phyloP scores from a whole-genome alignment of 768 basidiomycete genomes.

The Tricholomella constricta region DNA sequence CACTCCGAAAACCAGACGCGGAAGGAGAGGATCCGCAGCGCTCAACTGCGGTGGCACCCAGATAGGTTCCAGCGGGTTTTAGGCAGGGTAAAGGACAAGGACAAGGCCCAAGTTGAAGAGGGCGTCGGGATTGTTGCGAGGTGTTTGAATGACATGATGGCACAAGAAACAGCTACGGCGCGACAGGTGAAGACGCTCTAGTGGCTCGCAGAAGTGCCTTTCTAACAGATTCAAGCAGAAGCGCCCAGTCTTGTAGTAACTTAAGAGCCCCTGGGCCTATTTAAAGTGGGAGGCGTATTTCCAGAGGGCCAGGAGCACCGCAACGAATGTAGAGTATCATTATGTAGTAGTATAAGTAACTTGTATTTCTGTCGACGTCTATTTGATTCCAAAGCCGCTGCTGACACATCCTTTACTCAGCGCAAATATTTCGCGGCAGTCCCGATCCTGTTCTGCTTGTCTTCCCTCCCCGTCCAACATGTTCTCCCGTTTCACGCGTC shows the following conservation, averaged over 20 bases:
- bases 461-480: conserved; percentile 33
- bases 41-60: conserved; percentile 80
- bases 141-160: conserved; percentile 67
- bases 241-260: conserved; percentile 2
- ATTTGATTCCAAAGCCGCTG: conserved; percentile 6
- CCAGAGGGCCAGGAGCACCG: background rate
- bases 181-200: conserved; percentile 9
- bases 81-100: conserved; percentile 50
- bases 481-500: conserved; percentile 56
- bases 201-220: background rate
- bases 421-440: conserved; percentile 10
- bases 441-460: background rate
- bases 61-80: conserved; percentile 69
- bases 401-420: conserved; percentile 10
- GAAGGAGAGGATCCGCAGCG: conserved; percentile 67
- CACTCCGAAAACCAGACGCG: conserved; percentile 61
- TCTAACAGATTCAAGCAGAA: background rate
- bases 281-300: too few species aligned
- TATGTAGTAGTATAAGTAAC: too few species aligned
- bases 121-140: conserved; percentile 67
- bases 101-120: conserved; percentile 56
- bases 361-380: conserved; percentile 6
- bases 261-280: background rate
- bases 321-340: background rate
- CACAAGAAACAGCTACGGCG: conserved; percentile 31